These are phyloP conservation scores for Kokia cookei DNA, from an alignment of 441 rosid genomes.

Conservation along the genomic window DNA sequence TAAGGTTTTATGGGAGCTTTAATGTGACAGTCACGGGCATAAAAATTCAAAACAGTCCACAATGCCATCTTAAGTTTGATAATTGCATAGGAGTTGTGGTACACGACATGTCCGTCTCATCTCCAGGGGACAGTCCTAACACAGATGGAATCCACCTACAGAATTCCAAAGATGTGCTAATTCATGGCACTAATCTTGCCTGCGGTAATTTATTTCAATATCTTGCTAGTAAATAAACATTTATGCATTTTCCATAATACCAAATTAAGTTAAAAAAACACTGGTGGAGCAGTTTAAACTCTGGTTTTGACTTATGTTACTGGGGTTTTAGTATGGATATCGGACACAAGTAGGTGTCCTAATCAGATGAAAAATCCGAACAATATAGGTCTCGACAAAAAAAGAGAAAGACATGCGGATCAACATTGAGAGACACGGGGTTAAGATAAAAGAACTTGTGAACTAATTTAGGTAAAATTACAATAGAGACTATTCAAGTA, in stretches of 20 bases:
- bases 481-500: too few species aligned
- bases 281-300: slow-evolving; percentile 15
- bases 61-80: slow-evolving; percentile 92
- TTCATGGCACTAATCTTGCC: slow-evolving; percentile 64
- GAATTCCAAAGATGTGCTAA: slow-evolving; percentile 79
- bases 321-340: background rate
- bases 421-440: slow-evolving; percentile 8
- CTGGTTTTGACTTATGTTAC: background rate
- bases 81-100: slow-evolving; percentile 74
- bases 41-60: slow-evolving; percentile 90
- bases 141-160: slow-evolving; percentile 98
- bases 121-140: slow-evolving; percentile 97
- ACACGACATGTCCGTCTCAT: slow-evolving; percentile 55
- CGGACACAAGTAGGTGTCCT: background rate
- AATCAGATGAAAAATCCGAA: too few species aligned
- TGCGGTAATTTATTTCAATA: slow-evolving; percentile 56
- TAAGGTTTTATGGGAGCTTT: slow-evolving; percentile 78
- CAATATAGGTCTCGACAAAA: background rate
- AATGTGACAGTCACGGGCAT: slow-evolving; percentile 74
- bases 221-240: background rate
- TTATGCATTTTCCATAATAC: background rate
- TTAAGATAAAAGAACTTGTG: slow-evolving; percentile 1
- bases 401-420: slow-evolving; percentile 12
- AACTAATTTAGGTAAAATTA: background rate
- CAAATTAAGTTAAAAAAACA: background rate